phyloP scores from a whole-genome alignment of 306 rosid species.

The Ziziphus jujuba region DNA sequence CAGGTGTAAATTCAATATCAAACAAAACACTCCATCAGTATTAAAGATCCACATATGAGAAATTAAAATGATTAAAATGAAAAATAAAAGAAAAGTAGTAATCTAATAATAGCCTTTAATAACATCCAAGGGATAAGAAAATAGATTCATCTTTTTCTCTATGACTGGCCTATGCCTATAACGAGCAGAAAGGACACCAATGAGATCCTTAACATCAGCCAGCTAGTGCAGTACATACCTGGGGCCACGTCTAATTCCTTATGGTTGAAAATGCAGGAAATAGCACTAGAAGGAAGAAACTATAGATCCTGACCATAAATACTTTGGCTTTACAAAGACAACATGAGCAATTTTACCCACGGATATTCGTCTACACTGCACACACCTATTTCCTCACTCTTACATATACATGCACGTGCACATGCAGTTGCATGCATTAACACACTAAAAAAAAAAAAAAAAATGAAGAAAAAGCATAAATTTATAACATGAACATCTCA shows the following conservation, averaged over 20 bases:
- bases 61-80: not conserved
- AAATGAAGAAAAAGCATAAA: conserved; percentile 12
- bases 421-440: not conserved
- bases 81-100: not conserved
- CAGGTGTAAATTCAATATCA: not conserved
- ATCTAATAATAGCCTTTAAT: not conserved
- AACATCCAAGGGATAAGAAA: not conserved
- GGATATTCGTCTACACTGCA: not conserved
- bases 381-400: not conserved
- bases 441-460: not conserved
- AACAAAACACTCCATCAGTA: not conserved
- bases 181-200: no score
- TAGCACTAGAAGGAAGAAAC: no score
- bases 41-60: not conserved
- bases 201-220: no score
- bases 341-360: not conserved
- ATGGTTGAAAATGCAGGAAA: no score
- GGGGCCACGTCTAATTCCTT: no score
- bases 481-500: conserved; percentile 36
- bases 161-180: no score
- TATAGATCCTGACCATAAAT: not conserved
- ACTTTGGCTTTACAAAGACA: not conserved
- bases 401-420: not conserved
- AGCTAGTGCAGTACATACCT: no score
- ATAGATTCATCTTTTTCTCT: not conserved